Conservation (phyloP, 2,329 filamentous ascomycete species). For the Akanthomyces muscarius region DNA sequence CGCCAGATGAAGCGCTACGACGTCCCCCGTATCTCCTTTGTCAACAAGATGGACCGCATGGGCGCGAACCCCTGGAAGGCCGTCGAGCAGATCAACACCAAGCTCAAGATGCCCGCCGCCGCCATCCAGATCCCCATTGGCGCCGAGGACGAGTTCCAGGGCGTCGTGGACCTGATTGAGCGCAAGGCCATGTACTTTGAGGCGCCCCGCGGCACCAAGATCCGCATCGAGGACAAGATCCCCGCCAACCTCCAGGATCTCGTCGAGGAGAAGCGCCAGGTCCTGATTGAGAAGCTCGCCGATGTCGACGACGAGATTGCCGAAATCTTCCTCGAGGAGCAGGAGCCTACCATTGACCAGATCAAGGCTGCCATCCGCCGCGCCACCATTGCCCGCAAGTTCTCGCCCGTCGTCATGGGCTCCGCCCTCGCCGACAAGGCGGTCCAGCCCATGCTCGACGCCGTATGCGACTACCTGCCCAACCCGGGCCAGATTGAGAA, state of each 20-base stretch:
- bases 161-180: conserved; percentile 85
- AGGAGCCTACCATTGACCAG: conserved; percentile 72
- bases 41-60: conserved; percentile 99
- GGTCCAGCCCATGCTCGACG: conserved; percentile 94
- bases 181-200: conserved; percentile 95
- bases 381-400: conserved; percentile 83
- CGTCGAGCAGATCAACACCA: conserved; percentile 94
- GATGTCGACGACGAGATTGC: conserved; percentile 98
- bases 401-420: conserved; percentile 94
- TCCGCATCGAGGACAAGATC: conserved; percentile 74
- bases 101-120: conserved; percentile 88
- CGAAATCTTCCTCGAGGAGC: conserved; percentile 87
- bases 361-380: conserved; percentile 90
- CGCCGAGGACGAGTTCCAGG: conserved; percentile 83
- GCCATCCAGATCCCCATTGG: conserved; percentile 95
- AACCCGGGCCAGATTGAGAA: conserved; percentile 89
- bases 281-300: conserved; percentile 88
- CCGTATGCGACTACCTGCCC: conserved; percentile 91
- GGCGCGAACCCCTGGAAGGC: conserved; percentile 97
- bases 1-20: conserved; percentile 99
- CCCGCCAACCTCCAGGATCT: conserved; percentile 74
- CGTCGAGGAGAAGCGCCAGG: conserved; percentile 75
- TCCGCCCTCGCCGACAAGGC: conserved; percentile 92
- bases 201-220: conserved; percentile 71
- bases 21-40: conserved; percentile 88